Evolutionary conservation across 495 filamentous ascomycete genomes (phyloP).

Genomic region (Penicillium canescens): DNA sequence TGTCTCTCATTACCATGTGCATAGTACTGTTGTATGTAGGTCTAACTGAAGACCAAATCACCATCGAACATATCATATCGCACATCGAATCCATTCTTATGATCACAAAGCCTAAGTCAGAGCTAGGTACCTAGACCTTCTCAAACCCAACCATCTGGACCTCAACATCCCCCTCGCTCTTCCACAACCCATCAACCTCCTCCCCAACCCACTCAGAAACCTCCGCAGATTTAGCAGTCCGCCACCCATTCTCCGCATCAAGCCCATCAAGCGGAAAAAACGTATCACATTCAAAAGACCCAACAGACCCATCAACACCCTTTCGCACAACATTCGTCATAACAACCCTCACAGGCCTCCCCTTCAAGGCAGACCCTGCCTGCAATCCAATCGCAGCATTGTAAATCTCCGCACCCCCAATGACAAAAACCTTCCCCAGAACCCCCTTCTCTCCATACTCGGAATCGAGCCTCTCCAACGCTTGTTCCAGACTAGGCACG

Average conservation of each 20-base stretch:
- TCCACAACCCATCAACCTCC: constrained; percentile 40
- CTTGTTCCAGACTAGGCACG: constrained; percentile 53
- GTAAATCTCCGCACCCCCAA: constrained; percentile 90
- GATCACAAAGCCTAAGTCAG: background rate
- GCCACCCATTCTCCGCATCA: constrained; percentile 32
- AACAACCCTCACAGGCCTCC: constrained; percentile 38
- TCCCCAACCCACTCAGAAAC: constrained; percentile 48
- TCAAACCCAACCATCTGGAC: constrained; percentile 50
- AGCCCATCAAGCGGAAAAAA: constrained; percentile 67
- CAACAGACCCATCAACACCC: constrained; percentile 47
- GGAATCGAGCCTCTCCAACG: constrained; percentile 43
- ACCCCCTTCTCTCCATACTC: constrained; percentile 18
- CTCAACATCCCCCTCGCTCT: constrained; percentile 39
- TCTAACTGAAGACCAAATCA: background rate
- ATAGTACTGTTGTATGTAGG: background rate
- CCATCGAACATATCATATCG: background rate
- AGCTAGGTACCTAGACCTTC: constrained; percentile 13
- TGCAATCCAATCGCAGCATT: constrained; percentile 56
- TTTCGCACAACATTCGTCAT: constrained; percentile 46
- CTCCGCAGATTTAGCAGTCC: constrained; percentile 35
- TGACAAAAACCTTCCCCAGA: constrained; percentile 70
- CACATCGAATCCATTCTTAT: no score
- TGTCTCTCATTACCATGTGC: constrained; percentile 1
- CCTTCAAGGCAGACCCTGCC: constrained; percentile 8
- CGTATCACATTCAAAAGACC: constrained; percentile 82